Percentiles rank a stretch among this genome's conserved stretches.
These are phyloP conservation scores for Polyporus arcularius DNA, from an alignment of 768 basidiomycete species.

Conservation along the genomic window DNA sequence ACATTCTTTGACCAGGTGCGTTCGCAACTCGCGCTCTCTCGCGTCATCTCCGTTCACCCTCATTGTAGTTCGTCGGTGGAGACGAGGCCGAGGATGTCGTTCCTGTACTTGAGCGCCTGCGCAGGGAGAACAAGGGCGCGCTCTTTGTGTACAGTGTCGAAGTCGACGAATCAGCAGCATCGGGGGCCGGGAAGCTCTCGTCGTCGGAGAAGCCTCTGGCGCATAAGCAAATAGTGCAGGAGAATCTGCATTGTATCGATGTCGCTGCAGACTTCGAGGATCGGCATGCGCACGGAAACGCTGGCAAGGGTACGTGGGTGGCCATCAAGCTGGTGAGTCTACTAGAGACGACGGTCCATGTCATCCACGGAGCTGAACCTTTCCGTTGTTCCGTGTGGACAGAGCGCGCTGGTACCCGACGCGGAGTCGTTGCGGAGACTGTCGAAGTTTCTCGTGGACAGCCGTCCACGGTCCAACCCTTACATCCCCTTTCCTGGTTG, in stretches of 20 bases:
- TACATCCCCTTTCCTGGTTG: slow-evolving; percentile 69
- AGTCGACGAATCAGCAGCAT: slow-evolving; percentile 63
- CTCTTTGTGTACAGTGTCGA: slow-evolving; percentile 90
- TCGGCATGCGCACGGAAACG: slow-evolving; percentile 18
- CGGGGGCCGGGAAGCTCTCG: slow-evolving; percentile 31
- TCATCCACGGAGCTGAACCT: too few relatives aligned
- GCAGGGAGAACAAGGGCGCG: slow-evolving; percentile 71
- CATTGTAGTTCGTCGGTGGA: slow-evolving; percentile 79
- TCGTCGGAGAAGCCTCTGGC: slow-evolving; percentile 28
- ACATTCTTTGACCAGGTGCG: slow-evolving; percentile 87
- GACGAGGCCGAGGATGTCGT: slow-evolving; percentile 73
- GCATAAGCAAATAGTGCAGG: slow-evolving; percentile 68
- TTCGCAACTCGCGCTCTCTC: background rate
- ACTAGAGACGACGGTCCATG: background rate
- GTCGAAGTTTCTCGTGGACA: slow-evolving; percentile 56
- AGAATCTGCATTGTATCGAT: slow-evolving; percentile 77
- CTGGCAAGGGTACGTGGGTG: slow-evolving; percentile 71
- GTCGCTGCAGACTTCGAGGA: slow-evolving; percentile 84
- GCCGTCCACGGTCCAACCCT: slow-evolving; percentile 36
- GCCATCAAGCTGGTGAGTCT: slow-evolving; percentile 73
- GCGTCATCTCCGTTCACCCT: background rate
- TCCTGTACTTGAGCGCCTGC: slow-evolving; percentile 62
- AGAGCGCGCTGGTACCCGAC: slow-evolving; percentile 73
- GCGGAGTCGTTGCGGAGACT: slow-evolving; percentile 60
- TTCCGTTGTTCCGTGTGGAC: background rate